Percentiles rank a stretch among this genome's conserved stretches.
These are phyloP conservation scores for Alloascoidea africana DNA, from an alignment of 805 yeast species.

Conservation along the genomic window DNA sequence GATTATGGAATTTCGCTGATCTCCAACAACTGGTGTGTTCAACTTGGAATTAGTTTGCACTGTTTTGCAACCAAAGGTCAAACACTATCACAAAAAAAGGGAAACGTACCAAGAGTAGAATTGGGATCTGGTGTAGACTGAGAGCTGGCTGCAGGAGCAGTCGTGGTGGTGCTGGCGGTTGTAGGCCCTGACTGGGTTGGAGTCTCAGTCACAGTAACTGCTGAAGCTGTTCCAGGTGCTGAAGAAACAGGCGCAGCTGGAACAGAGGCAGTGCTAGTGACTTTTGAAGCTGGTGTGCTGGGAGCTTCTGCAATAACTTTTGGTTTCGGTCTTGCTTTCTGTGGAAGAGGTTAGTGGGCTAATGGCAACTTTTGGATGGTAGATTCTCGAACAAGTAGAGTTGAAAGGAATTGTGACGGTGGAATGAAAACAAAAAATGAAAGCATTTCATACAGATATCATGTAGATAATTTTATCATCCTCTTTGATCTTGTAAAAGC, in stretches of 20 bases:
- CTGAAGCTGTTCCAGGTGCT: slow-evolving; percentile 9
- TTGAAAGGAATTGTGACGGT: neutral
- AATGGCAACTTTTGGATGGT: neutral
- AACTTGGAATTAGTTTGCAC: slow-evolving; percentile 12
- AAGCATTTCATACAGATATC: slow-evolving; percentile 31
- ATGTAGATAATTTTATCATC: slow-evolving; percentile 85
- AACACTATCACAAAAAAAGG: slow-evolving; percentile 15
- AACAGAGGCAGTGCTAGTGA: slow-evolving; percentile 4
- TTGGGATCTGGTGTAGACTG: slow-evolving; percentile 8
- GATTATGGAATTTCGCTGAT: slow-evolving; percentile 54
- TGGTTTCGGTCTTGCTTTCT: neutral
- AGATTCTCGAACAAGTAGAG: neutral
- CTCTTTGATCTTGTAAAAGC: slow-evolving; percentile 55
- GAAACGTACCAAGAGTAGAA: slow-evolving; percentile 7
- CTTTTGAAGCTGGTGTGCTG: slow-evolving; percentile 9
- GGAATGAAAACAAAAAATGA: neutral
- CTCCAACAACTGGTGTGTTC: slow-evolving; percentile 11
- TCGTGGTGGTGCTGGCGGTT: slow-evolving; percentile 3
- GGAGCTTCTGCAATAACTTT: slow-evolving; percentile 9
- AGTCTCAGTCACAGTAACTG: slow-evolving; percentile 8
- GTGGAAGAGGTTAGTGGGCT: neutral
- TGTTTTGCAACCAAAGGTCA: slow-evolving; percentile 15
- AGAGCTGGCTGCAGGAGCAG: slow-evolving; percentile 10
- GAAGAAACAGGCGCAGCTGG: slow-evolving; percentile 7
- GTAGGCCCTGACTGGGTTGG: no score